phyloP scores from a whole-genome alignment of 306 rosid species.

The Oxytropis ochrocephala region DNA sequence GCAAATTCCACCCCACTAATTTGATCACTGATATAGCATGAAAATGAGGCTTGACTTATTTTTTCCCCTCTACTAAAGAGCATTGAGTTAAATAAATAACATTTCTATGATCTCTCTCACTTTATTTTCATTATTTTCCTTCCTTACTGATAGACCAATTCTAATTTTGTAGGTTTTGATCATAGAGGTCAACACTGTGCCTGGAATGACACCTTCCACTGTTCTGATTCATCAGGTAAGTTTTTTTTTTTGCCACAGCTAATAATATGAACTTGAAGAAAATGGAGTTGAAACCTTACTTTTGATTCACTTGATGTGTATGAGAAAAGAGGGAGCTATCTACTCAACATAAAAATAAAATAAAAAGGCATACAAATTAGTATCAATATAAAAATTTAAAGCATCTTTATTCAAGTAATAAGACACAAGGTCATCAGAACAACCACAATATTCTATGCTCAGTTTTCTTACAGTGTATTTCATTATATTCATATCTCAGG shows the following conservation, averaged over 20 bases:
- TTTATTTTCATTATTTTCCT: neutral
- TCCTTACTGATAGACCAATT: neutral
- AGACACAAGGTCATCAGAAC: neutral
- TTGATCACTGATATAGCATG: neutral
- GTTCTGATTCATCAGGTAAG: constrained; percentile 91
- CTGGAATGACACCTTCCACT: constrained; percentile 99
- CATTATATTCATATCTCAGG: constrained; percentile 47
- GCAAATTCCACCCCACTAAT: neutral
- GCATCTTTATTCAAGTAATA: neutral
- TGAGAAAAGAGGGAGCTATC: neutral
- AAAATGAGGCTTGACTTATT: neutral
- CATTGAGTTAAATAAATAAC: neutral
- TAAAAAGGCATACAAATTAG: neutral
- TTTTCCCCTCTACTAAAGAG: neutral
- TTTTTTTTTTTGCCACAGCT: neutral
- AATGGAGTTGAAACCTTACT: too few relatives aligned
- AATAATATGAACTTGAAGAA: neutral
- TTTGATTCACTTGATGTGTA: neutral
- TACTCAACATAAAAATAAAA: neutral
- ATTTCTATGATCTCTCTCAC: neutral
- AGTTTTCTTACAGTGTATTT: constrained; percentile 7
- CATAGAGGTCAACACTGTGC: constrained; percentile 93
- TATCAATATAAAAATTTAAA: neutral
- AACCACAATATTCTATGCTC: neutral
- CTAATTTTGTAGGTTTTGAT: constrained; percentile 56